These are phyloP conservation scores for Triangularia verruculosa DNA, from an alignment of 2,329 filamentous ascomycete genomes.

Conservation along the genomic window DNA sequence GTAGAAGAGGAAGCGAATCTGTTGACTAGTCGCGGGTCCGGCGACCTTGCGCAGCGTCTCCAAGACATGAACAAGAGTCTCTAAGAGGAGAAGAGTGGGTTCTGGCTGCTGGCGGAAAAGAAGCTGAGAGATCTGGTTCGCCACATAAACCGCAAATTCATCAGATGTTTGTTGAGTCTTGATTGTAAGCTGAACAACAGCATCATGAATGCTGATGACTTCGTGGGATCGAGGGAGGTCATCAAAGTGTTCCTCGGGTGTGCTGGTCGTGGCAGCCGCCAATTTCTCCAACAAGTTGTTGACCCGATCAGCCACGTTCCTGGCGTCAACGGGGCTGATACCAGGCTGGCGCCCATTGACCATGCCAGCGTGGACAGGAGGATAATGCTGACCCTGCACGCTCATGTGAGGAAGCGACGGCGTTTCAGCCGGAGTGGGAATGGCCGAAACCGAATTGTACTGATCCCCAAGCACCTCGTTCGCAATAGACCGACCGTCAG, in stretches of 20 bases:
- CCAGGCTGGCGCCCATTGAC: constrained; percentile 50
- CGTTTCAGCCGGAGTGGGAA: constrained; percentile 60
- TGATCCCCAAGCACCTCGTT: constrained; percentile 64
- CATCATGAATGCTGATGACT: constrained; percentile 61
- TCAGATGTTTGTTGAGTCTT: constrained; percentile 61
- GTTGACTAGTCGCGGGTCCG: constrained; percentile 51
- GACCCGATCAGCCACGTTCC: constrained; percentile 52
- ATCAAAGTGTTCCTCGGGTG: constrained; percentile 57
- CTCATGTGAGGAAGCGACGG: constrained; percentile 53
- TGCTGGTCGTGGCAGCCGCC: constrained; percentile 50
- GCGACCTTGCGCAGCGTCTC: constrained; percentile 60
- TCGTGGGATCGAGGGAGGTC: constrained; percentile 58
- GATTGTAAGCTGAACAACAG: constrained; percentile 60
- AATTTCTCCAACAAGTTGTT: constrained; percentile 58
- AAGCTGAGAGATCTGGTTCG: constrained; percentile 56
- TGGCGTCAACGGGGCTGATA: constrained; percentile 49
- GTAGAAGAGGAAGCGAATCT: constrained; percentile 55
- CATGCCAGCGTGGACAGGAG: constrained; percentile 48
- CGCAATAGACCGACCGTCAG: constrained; percentile 60
- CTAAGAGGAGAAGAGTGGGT: constrained; percentile 53
- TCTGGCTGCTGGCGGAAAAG: constrained; percentile 56
- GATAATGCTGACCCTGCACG: constrained; percentile 54
- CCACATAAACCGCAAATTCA: constrained; percentile 56
- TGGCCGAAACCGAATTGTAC: constrained; percentile 53
- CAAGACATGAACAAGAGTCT: constrained; percentile 61